Evolutionary conservation across 768 basidiomycete species (phyloP), one percentile per base, ranked within the genome.

Genomic region (Lactarius akahatsu): DNA sequence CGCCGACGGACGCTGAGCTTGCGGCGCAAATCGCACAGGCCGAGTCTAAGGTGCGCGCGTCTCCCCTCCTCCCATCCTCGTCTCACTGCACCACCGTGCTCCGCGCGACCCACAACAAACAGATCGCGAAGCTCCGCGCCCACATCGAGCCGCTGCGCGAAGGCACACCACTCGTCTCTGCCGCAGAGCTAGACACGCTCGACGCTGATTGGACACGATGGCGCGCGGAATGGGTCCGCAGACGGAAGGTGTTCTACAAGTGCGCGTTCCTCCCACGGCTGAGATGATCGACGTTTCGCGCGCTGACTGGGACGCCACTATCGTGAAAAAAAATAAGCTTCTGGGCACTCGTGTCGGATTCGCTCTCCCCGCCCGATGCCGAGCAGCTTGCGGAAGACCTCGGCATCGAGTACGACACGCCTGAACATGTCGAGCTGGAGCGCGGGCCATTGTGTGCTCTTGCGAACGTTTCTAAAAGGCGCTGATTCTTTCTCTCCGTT

Each of bases 121-220:
- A 92, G 89, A 80, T 87, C 63, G 69, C 74, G 26, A 80, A 82
- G 67, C 77, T 83, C 16, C 76, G 76, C 9, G 77, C 76, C 20
- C 82, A 83, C 65, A 80, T 94, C 9, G 75, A 79, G 59, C 89
- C 91, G 41, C 80, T 94, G 54, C 86, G 89, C 40, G 80, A 83
- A 34, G 91, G 89, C 34, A 81, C 84, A 5, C 83, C 85, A 7
- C 81, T 88, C 30, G 82, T 94, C 36, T 90, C 90, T 20, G 78
- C 85, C 9, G 86, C 87, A 69, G 92, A 94, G 59, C 80, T 91
- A 20, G 83, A 82, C 18, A 78, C 80, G 66, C 78, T 95, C 61
- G 88, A 94, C 66, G 74, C 76, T 1, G 90, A 94, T 38, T 95
- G 93, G 90, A 77, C 71, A 7, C 86, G 83, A 72, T 96, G 93